Conservation (phyloP, 2,329 filamentous ascomycete genomes). For the Pseudogymnoascus sp. region DNA sequence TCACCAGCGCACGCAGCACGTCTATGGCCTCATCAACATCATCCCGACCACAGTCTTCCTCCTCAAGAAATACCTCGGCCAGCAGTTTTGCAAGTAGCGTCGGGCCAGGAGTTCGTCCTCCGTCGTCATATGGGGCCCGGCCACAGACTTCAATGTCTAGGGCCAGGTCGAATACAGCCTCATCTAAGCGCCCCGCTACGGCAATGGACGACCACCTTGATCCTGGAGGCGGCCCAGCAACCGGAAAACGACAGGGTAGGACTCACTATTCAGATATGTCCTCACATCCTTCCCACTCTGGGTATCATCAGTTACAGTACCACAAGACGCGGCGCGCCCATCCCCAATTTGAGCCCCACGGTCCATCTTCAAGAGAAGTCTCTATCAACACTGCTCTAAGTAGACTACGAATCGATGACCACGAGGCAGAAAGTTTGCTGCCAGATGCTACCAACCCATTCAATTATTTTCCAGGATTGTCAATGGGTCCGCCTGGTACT, state of each 20-base stretch:
- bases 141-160: conserved; percentile 43
- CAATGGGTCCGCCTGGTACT: conserved; percentile 11
- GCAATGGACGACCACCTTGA: conserved; percentile 28
- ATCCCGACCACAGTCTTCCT: conserved; percentile 33
- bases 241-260: conserved; percentile 45
- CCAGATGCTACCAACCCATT: not conserved
- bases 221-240: conserved; percentile 23
- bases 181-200: conserved; percentile 34
- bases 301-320: conserved; percentile 1
- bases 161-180: conserved; percentile 26
- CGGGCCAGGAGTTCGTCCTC: conserved; percentile 42
- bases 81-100: conserved; percentile 49
- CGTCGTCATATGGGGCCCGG: conserved; percentile 31
- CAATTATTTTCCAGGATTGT: not conserved
- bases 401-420: conserved; percentile 24
- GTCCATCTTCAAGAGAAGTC: conserved; percentile 28
- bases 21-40: conserved; percentile 32
- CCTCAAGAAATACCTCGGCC: conserved; percentile 35
- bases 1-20: conserved; percentile 23
- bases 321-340: not conserved
- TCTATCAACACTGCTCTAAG: conserved; percentile 32
- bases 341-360: conserved; percentile 8
- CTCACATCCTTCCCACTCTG: conserved; percentile 17
- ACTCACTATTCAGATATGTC: conserved; percentile 26
- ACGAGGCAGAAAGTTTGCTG: conserved; percentile 3